Evolutionary conservation across 208 protist genomes (phyloP).

Genomic region (Tetramitus jugosus): DNA sequence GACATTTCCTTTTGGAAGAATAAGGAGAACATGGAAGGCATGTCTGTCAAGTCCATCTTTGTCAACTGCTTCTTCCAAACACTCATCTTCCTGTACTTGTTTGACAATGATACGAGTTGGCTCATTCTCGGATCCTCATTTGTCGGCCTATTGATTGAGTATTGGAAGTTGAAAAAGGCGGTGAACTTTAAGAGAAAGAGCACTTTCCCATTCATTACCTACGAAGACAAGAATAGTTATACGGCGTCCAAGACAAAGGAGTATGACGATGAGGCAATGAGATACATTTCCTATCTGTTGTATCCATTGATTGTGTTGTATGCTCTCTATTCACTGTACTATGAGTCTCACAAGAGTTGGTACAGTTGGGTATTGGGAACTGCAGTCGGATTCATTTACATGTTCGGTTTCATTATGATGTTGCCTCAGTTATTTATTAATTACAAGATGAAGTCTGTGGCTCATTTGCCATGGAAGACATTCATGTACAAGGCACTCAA

Average conservation of each 20-base stretch:
- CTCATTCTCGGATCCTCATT: conserved; percentile 75
- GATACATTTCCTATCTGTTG: conserved; percentile 80
- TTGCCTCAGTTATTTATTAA: conserved; percentile 98
- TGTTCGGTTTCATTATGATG: conserved; percentile 95
- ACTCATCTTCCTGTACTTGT: conserved; percentile 95
- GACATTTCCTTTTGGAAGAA: conserved; percentile 74
- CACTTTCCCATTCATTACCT: background rate
- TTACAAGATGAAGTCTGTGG: conserved; percentile 95
- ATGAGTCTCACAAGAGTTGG: conserved; percentile 82
- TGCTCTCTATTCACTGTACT: conserved; percentile 84
- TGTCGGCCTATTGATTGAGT: conserved; percentile 72
- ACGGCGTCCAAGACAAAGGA: conserved; percentile 62
- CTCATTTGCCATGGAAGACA: conserved; percentile 91
- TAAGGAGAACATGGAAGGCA: conserved; percentile 83
- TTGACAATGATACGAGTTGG: conserved; percentile 87
- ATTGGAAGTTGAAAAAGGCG: conserved; percentile 91
- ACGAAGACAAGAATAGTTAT: background rate
- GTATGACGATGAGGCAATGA: conserved; percentile 80
- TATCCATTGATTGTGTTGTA: conserved; percentile 80
- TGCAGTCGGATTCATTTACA: conserved; percentile 68
- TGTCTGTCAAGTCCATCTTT: conserved; percentile 85
- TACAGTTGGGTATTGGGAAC: conserved; percentile 29
- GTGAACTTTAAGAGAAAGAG: conserved; percentile 34
- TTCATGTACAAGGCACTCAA: conserved; percentile 95
- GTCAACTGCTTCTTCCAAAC: conserved; percentile 82